These are phyloP conservation scores for Candida oleophila DNA, from an alignment of 805 yeast genomes.

Conservation along the genomic window DNA sequence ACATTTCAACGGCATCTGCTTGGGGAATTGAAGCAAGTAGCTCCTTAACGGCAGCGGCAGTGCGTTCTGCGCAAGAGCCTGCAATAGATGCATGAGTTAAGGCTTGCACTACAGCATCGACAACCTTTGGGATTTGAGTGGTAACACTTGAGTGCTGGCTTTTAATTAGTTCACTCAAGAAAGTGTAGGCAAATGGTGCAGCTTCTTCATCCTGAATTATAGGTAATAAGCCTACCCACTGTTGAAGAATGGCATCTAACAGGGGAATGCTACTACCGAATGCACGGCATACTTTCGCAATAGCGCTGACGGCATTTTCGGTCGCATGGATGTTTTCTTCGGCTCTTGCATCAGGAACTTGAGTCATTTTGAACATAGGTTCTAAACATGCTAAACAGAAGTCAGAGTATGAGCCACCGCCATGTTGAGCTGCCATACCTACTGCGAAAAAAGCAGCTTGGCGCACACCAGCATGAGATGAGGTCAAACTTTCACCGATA, in stretches of 20 bases:
- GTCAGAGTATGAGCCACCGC: constrained; percentile 62
- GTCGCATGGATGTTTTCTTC: constrained; percentile 86
- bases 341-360: constrained; percentile 78
- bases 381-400: constrained; percentile 70
- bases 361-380: constrained; percentile 68
- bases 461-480: constrained; percentile 69
- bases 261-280: constrained; percentile 61
- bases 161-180: constrained; percentile 69
- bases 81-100: constrained; percentile 61
- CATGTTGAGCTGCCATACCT: constrained; percentile 83
- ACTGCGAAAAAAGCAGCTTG: constrained; percentile 85
- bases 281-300: constrained; percentile 76
- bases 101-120: constrained; percentile 74
- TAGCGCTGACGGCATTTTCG: constrained; percentile 78
- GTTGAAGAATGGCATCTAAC: constrained; percentile 58
- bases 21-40: constrained; percentile 67
- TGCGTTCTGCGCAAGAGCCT: constrained; percentile 70
- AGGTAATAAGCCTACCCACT: constrained; percentile 84
- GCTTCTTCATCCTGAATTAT: constrained; percentile 82
- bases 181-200: constrained; percentile 79
- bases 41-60: constrained; percentile 61
- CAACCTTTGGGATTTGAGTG: constrained; percentile 56
- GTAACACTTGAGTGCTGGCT: constrained; percentile 56
- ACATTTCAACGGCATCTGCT: constrained; percentile 60
- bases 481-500: constrained; percentile 64